Percentiles rank a stretch among this genome's conserved stretches.
phyloP scores from a whole-genome alignment of 2,329 filamentous ascomycete genomes.

The Trichoderma endophyticum region DNA sequence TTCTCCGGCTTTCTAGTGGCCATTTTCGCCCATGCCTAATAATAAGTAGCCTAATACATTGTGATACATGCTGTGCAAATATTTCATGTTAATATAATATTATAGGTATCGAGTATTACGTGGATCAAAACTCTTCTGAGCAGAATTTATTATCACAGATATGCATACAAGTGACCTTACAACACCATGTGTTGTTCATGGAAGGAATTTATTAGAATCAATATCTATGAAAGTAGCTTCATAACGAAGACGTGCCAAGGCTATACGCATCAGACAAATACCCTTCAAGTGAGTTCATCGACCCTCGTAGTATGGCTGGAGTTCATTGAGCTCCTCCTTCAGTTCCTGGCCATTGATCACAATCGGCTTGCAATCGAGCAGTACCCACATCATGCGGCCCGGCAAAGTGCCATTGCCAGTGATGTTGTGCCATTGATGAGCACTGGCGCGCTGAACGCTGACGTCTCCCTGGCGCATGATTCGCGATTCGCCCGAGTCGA shows the following conservation, averaged over 20 bases:
- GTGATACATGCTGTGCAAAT: too few species aligned
- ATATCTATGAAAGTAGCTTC: not conserved
- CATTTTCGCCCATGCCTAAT: not conserved
- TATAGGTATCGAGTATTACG: too few species aligned
- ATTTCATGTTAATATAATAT: too few species aligned
- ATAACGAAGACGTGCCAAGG: not conserved
- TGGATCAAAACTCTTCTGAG: too few species aligned
- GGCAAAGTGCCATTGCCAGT: not conserved
- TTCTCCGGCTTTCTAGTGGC: not conserved
- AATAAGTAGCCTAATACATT: not conserved
- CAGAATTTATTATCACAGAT: not conserved
- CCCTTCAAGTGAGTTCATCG: not conserved
- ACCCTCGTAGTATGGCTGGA: conserved; percentile 1
- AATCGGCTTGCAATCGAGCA: conserved; percentile 14
- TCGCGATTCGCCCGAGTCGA: conserved; percentile 50
- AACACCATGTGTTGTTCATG: not conserved
- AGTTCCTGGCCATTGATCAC: conserved; percentile 4
- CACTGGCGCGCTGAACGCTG: conserved; percentile 51
- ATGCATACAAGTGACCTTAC: not conserved
- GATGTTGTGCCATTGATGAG: conserved; percentile 13
- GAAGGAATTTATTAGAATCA: not conserved
- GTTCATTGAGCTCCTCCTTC: conserved; percentile 3
- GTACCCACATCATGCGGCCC: conserved; percentile 13
- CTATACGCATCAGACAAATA: not conserved
- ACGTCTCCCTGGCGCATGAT: conserved; percentile 50